phyloP scores from a whole-genome alignment of 2,329 filamentous ascomycete species.

The Cryphonectria parasitica region DNA sequence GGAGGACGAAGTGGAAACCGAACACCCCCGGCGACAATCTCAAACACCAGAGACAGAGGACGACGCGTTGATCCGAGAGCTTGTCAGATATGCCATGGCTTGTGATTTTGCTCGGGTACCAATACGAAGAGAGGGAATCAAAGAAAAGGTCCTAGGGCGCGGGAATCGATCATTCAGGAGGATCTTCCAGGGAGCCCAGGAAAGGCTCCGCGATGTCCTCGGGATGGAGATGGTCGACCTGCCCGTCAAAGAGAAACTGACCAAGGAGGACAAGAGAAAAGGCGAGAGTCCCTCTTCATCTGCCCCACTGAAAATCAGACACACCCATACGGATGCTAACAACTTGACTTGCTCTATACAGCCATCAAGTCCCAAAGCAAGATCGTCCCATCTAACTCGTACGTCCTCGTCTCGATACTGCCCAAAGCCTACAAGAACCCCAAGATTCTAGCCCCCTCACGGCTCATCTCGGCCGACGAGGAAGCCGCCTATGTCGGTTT shows the following conservation, averaged over 20 bases:
- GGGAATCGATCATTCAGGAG: constrained; percentile 71
- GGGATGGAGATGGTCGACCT: constrained; percentile 94
- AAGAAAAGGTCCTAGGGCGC: constrained; percentile 73
- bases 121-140: constrained; percentile 65
- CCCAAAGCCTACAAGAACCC: constrained; percentile 69
- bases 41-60: constrained; percentile 50
- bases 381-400: constrained; percentile 65
- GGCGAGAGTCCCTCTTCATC: constrained; percentile 51
- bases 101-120: constrained; percentile 66
- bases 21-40: constrained; percentile 31
- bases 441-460: constrained; percentile 69
- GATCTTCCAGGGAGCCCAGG: constrained; percentile 79
- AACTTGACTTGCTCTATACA: constrained; percentile 22
- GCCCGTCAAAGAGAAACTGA: constrained; percentile 78
- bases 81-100: constrained; percentile 70
- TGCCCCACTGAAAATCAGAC: background rate
- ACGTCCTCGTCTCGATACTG: constrained; percentile 76
- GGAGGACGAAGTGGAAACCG: constrained; percentile 37
- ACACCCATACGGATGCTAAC: background rate
- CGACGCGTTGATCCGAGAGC: constrained; percentile 63
- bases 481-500: constrained; percentile 83
- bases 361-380: constrained; percentile 51
- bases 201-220: constrained; percentile 70
- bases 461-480: constrained; percentile 63
- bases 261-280: constrained; percentile 76